A percentile compares a stretch with the other conserved stretches of the same genome.
These are phyloP conservation scores for Arthrobotrys musiformis DNA, from an alignment of 2,329 filamentous ascomycete genomes.

Conservation along the genomic window DNA sequence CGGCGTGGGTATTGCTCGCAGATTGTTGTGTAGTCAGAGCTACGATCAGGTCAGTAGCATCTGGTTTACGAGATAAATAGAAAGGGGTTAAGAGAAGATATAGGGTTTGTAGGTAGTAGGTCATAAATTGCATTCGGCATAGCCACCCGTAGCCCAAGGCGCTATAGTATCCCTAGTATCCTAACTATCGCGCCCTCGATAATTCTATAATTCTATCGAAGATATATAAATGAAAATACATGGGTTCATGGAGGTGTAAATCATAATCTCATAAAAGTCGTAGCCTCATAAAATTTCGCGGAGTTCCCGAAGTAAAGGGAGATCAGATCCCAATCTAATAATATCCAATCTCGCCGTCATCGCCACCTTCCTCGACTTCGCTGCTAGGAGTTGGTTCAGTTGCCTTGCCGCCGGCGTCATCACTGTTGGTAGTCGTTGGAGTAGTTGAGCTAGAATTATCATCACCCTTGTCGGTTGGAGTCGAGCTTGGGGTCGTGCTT, in stretches of 20 bases:
- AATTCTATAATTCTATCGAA: too few relatives aligned
- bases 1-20: too few relatives aligned
- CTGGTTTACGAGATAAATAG: too few relatives aligned
- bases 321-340: background rate
- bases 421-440: background rate
- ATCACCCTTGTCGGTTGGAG: too few relatives aligned
- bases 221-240: background rate
- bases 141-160: background rate
- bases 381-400: background rate
- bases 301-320: background rate
- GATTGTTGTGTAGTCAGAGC: too few relatives aligned
- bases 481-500: too few relatives aligned
- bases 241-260: background rate
- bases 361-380: background rate
- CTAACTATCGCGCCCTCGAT: too few relatives aligned
- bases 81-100: too few relatives aligned
- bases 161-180: background rate
- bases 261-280: background rate
- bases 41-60: too few relatives aligned
- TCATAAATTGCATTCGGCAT: background rate
- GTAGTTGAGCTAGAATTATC: background rate
- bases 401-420: background rate
- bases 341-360: background rate
- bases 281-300: background rate
- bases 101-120: background rate